Evolutionary conservation across 768 basidiomycete genomes (phyloP), one percentile per base, ranked within the genome.

Genomic region (Udeniomyces megalosporus): DNA sequence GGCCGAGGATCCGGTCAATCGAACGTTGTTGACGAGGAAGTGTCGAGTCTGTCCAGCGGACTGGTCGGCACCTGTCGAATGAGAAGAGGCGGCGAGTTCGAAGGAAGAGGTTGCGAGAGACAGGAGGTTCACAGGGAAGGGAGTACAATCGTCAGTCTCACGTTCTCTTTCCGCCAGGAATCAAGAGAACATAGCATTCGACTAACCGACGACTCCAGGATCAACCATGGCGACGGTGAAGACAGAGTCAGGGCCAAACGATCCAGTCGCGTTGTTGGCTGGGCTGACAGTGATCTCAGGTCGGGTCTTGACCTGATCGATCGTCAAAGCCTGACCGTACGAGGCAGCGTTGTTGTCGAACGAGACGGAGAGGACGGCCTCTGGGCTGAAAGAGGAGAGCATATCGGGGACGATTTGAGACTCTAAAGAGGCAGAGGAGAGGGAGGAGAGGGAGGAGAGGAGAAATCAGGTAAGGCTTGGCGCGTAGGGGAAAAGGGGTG

Each of bases 221-320:
- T 90, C 87, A 32, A 82, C 78, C 85, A 90, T 85, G 56, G 80
- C 76, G 38, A 88, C 70, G 28, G 86, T 86, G 73, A 78, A 86
- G 46, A 73, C 34, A 34, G 42, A 49, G 29, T 31, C 78, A 14
- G 78, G 80, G 42, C 71, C 71, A 57, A 84, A 71, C 12, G 71
- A 38, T 17, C 75, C 71, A 28, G 80, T 77, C 35, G 77, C 72
- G 72, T 80, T 80, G 53, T 74, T 77, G 12, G 81, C 57, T 11
- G 42, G 51, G 15, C n/a, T 29, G 48, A 58, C 42, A 22, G 50
- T 60, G 28, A 56, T 28, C 29, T 32, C 56, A 31, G 44, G 60
- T n/a, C 22, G 44, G 46, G 34, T 11, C 44, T 12, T 26, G 59
- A 29, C 77, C 83, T 72, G 70, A 82, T 84, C 79, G 66, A 77